These are phyloP conservation scores for Podospora fimiseda DNA, from an alignment of 495 filamentous ascomycete genomes.

Conservation along the genomic window DNA sequence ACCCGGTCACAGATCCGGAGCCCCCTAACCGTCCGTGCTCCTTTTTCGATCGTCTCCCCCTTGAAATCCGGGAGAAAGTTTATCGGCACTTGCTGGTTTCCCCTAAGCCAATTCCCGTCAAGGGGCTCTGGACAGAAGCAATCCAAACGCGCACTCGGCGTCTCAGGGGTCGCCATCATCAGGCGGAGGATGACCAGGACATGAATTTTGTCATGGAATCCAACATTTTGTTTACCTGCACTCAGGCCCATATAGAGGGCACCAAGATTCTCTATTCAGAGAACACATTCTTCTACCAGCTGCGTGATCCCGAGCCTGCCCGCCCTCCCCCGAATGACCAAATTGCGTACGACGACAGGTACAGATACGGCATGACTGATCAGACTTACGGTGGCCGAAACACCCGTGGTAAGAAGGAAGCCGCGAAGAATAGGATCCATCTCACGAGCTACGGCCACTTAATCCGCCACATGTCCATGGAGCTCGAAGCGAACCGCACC, in stretches of 20 bases:
- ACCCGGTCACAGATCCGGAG: not conserved
- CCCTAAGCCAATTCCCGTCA: conserved; percentile 28
- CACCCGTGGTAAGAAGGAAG: not conserved
- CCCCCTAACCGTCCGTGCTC: not conserved
- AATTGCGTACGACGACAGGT: not conserved
- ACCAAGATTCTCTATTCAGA: conserved; percentile 32
- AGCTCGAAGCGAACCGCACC: conserved; percentile 29
- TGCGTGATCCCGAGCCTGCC: conserved; percentile 26
- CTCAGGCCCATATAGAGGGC: conserved; percentile 23
- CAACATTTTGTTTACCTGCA: conserved; percentile 27
- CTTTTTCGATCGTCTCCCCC: conserved; percentile 21
- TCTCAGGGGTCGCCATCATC: not conserved
- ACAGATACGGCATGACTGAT: not conserved
- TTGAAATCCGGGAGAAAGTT: conserved; percentile 33
- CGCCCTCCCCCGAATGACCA: no score
- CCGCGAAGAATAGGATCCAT: conserved; percentile 18
- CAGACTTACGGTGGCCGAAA: not conserved
- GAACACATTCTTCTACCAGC: conserved; percentile 34
- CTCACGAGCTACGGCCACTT: conserved; percentile 31
- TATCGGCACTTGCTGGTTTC: conserved; percentile 29
- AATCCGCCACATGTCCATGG: conserved; percentile 31
- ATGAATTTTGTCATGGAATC: conserved; percentile 18
- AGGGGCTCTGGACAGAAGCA: conserved; percentile 27
- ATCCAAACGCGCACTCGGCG: conserved; percentile 14
- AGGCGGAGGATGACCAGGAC: not conserved